phyloP scores from a whole-genome alignment of 768 basidiomycete genomes.

The Lactarius sp. region DNA sequence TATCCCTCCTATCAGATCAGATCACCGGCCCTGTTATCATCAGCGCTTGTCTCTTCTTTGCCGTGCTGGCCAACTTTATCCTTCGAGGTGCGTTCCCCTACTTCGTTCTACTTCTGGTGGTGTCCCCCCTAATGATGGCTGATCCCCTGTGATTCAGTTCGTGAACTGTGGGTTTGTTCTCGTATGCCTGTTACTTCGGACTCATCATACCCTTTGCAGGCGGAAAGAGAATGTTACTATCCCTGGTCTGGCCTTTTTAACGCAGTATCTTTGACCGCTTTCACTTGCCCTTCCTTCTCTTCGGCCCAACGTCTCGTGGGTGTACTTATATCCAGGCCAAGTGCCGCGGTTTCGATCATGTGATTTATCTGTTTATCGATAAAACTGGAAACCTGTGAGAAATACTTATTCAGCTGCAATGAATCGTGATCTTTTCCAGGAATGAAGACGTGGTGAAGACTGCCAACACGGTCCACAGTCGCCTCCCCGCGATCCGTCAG shows the following conservation, averaged over 20 bases:
- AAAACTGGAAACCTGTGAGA: not conserved
- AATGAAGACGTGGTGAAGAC: not conserved
- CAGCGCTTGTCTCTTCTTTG: constrained; percentile 77
- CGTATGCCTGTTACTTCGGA: not conserved
- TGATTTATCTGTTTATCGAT: not conserved
- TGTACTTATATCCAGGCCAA: not conserved
- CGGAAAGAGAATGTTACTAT: constrained; percentile 21
- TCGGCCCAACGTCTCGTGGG: not conserved
- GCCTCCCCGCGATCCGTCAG: not conserved
- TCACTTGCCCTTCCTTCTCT: not conserved
- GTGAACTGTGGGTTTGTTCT: constrained; percentile 20
- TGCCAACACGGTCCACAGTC: not conserved
- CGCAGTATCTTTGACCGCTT: constrained; percentile 13
- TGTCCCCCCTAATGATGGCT: not conserved
- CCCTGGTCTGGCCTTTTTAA: constrained; percentile 20
- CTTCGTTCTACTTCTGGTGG: constrained; percentile 3
- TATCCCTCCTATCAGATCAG: constrained; percentile 48
- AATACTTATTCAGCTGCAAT: not conserved
- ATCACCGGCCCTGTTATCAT: constrained; percentile 80
- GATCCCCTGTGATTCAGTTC: constrained; percentile 15
- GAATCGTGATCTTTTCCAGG: not conserved
- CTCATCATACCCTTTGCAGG: constrained; percentile 7
- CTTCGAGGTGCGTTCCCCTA: constrained; percentile 55
- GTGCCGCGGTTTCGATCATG: not conserved
- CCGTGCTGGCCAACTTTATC: constrained; percentile 83